These are phyloP conservation scores for Plasmodium relictum DNA, from an alignment of 169 alveolate species.

Conservation along the genomic window DNA sequence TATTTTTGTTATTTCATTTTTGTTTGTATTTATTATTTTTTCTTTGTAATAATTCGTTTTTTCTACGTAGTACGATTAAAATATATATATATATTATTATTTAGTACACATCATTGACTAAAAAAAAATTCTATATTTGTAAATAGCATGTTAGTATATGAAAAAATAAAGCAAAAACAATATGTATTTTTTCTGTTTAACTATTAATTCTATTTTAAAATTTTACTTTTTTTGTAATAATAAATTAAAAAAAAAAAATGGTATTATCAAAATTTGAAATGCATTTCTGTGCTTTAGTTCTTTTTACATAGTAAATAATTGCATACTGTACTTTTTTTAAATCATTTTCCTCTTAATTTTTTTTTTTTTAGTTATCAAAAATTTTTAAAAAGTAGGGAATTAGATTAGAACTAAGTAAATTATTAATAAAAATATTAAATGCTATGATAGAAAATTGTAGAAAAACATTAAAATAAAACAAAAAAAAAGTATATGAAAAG, in stretches of 20 bases:
- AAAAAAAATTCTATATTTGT: too few species aligned
- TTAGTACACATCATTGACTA: too few species aligned
- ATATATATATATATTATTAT: too few species aligned
- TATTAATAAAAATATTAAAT: background rate
- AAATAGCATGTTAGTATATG: too few species aligned
- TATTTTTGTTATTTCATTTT: too few species aligned
- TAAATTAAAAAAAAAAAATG: background rate
- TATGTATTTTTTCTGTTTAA: too few species aligned
- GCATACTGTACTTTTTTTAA: background rate
- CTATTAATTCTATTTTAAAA: too few species aligned
- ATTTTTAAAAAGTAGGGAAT: background rate
- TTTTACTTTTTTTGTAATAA: background rate
- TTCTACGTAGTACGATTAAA: too few species aligned
- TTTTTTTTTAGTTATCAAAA: conserved; percentile 3
- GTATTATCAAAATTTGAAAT: conserved; percentile 2
- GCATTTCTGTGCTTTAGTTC: conserved; percentile 39
- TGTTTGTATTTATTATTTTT: too few species aligned
- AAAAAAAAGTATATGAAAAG: too few species aligned
- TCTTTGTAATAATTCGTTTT: too few species aligned
- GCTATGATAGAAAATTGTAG: background rate
- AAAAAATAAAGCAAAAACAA: too few species aligned
- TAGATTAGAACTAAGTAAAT: background rate
- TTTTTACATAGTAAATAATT: background rate
- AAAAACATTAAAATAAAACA: background rate
- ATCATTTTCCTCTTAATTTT: background rate